Evolutionary conservation across 2,329 filamentous ascomycete genomes (phyloP), one percentile per base, ranked within the genome.

Genomic region (Calonectria pauciramosa): DNA sequence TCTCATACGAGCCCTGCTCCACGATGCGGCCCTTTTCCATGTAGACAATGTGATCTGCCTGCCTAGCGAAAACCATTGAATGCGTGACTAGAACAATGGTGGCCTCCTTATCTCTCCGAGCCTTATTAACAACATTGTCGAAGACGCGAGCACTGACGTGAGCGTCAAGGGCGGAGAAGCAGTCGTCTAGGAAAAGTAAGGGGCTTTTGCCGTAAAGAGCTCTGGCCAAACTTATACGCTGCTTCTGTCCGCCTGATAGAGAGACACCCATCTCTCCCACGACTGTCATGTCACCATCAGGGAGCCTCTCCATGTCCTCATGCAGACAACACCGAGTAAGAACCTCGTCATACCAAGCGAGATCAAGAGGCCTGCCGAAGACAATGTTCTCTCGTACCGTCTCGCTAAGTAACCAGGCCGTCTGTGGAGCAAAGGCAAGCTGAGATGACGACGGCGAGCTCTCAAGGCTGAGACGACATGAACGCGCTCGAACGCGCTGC

Each of bases 231-330:
- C 56, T 60, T 9, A 60, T 60, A 11, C 56, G 56, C n/a, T 60
- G 56, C 56, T 60, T 60, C 34, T 60, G 56, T 13, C 56, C 56
- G 11, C 56, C 56, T 3, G 56, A 60, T 23, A 60, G 20, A 23
- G 56, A 60, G 36, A 60, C 56, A 11, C 56, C 56, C 56, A 60
- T 60, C 34, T 60, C 56, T 28, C 56, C 56, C 20, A 60, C 56
- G 1, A 60, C 56, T 1, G 56, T 60, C 56, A 60, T 60, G 34
- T 60, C 56, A 6, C 56, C 56, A 6, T 60, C 56, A 23, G 56
- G 56, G 3, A 60, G 14, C 36, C 56, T 60, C n/a, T 60, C 34
- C 56, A 60, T 38, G 23, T 60, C 56, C 23, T 60, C 34, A 16
- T 60, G 56, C 13, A 60, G 14, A 20, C 56, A 60, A 23, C 56